Evolutionary conservation across 2,329 filamentous ascomycete species (phyloP).

Genomic region (Colletotrichum melonis): DNA sequence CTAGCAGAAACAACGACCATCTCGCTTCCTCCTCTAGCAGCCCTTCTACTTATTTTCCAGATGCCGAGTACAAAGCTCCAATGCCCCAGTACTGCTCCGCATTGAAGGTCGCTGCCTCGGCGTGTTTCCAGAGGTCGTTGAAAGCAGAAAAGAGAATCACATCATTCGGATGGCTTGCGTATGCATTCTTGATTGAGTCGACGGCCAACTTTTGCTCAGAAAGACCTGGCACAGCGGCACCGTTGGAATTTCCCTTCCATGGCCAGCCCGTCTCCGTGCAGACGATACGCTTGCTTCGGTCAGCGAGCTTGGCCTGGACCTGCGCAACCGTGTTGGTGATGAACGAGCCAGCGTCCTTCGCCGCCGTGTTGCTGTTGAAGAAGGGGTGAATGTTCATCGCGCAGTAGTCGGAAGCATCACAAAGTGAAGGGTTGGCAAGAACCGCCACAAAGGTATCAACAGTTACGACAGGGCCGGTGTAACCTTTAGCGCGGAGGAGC

Average conservation of each 20-base stretch:
- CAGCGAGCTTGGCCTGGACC: constrained; percentile 54
- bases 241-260: constrained; percentile 73
- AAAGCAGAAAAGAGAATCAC: constrained; percentile 83
- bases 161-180: constrained; percentile 59
- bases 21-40: neutral
- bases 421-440: constrained; percentile 75
- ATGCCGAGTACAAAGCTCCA: constrained; percentile 40
- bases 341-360: constrained; percentile 74
- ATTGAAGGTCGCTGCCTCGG: constrained; percentile 70
- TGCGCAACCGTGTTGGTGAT: constrained; percentile 65
- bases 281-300: constrained; percentile 68
- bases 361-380: constrained; percentile 75
- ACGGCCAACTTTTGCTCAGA: constrained; percentile 76
- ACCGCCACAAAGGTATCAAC: constrained; percentile 82
- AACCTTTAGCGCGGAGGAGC: constrained; percentile 72
- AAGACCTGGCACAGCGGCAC: constrained; percentile 74
- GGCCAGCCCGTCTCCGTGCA: constrained; percentile 92
- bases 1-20: neutral
- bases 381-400: constrained; percentile 87
- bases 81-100: constrained; percentile 86
- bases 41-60: constrained; percentile 24
- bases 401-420: constrained; percentile 79
- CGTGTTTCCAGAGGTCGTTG: constrained; percentile 83
- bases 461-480: constrained; percentile 78
- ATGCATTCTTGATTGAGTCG: constrained; percentile 70